Conservation (phyloP, 2,329 filamentous ascomycete species). For the Aspergillus japonicus region DNA sequence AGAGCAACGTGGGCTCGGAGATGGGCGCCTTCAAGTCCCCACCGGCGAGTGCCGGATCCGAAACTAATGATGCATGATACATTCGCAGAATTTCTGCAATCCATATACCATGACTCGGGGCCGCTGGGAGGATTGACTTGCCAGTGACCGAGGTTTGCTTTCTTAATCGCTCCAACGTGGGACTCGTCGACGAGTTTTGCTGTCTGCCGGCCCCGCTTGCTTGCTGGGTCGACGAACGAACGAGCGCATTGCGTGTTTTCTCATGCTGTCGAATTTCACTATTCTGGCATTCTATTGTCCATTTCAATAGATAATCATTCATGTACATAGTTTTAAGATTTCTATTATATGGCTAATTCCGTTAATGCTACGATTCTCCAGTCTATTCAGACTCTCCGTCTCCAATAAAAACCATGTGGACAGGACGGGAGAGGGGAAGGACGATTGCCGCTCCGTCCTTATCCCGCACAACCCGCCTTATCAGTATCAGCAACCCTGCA, state of each 20-base stretch:
- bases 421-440: neutral
- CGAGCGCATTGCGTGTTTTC: constrained; percentile 2
- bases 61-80: constrained; percentile 20
- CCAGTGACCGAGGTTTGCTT: neutral
- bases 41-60: constrained; percentile 15
- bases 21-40: constrained; percentile 60
- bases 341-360: neutral
- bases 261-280: neutral
- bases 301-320: neutral
- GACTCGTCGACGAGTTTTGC: neutral
- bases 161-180: neutral
- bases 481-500: constrained; percentile 32
- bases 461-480: constrained; percentile 19
- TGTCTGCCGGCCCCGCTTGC: neutral
- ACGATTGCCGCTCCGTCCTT: neutral
- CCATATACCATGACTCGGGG: constrained; percentile 1
- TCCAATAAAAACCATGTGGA: neutral
- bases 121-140: neutral
- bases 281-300: neutral
- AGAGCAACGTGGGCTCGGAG: constrained; percentile 69
- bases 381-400: neutral
- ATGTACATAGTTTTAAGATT: neutral
- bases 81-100: neutral
- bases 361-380: neutral
- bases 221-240: neutral